A percentile compares a stretch with the other conserved stretches of the same genome.
phyloP scores from a whole-genome alignment of 2,329 filamentous ascomycete species.

The Aspergillus sergii region DNA sequence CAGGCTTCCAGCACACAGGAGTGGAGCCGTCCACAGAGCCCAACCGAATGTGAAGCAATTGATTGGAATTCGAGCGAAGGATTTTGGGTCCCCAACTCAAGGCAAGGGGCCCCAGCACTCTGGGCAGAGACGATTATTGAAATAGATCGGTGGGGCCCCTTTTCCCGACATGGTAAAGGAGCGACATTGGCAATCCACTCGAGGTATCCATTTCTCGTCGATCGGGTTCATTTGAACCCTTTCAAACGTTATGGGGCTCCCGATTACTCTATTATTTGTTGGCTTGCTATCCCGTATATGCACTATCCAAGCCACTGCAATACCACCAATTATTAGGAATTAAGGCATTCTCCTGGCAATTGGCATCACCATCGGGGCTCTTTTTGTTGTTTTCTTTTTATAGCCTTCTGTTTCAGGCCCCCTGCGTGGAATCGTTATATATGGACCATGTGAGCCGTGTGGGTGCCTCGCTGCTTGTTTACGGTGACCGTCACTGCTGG shows the following conservation, averaged over 20 bases:
- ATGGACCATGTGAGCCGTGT: background rate
- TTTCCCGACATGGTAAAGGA: background rate
- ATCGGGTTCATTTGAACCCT: background rate
- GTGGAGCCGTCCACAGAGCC: too few species aligned
- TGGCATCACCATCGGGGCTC: background rate
- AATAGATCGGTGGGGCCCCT: background rate
- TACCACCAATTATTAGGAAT: accelerated
- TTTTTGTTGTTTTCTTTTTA: background rate
- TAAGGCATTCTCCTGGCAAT: background rate
- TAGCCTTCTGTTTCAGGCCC: background rate
- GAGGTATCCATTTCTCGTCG: background rate
- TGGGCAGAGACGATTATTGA: background rate
- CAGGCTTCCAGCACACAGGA: too few species aligned
- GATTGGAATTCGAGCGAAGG: too few species aligned
- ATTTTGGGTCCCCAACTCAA: background rate
- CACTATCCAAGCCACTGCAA: background rate
- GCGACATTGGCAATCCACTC: background rate
- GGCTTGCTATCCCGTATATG: background rate
- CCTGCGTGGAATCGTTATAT: background rate
- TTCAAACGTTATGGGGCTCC: background rate
- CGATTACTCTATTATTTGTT: background rate
- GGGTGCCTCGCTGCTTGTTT: background rate
- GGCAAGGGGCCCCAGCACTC: background rate
- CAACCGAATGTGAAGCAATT: too few species aligned
- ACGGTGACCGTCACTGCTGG: background rate